Conservation (phyloP, 116 monocot species). For the Zostera marina region DNA sequence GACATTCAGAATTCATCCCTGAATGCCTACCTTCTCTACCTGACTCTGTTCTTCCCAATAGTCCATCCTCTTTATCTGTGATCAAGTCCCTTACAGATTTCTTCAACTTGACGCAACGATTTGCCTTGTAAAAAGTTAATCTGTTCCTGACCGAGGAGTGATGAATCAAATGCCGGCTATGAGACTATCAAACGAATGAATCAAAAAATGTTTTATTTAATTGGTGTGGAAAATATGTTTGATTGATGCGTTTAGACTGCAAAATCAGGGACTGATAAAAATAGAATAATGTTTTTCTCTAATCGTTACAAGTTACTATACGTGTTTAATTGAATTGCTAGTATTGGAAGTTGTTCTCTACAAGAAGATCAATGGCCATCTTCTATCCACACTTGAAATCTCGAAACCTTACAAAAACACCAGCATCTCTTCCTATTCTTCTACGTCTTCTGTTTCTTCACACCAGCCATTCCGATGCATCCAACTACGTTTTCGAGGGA, state of each 20-base stretch:
- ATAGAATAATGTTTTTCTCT: too few relatives aligned
- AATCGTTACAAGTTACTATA: too few relatives aligned
- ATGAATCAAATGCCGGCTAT: background rate
- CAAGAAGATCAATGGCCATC: too few relatives aligned
- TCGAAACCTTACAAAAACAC: too few relatives aligned
- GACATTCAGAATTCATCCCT: constrained; percentile 38
- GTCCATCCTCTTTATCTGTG: constrained; percentile 22
- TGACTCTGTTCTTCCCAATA: constrained; percentile 30
- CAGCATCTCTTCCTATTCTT: too few relatives aligned
- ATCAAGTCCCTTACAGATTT: constrained; percentile 36
- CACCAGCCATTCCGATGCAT: background rate
- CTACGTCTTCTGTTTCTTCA: background rate
- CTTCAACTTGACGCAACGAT: constrained; percentile 19
- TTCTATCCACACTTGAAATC: too few relatives aligned
- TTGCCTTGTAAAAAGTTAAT: background rate
- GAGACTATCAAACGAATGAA: too few relatives aligned
- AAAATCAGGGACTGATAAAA: too few relatives aligned
- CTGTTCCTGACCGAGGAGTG: background rate
- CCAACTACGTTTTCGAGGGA: constrained; percentile 8
- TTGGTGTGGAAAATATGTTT: background rate
- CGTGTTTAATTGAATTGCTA: too few relatives aligned
- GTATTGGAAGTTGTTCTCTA: too few relatives aligned
- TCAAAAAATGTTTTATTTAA: background rate
- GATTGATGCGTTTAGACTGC: too few relatives aligned
- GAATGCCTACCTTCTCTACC: constrained; percentile 56